Conservation (phyloP, 192 early-diverging fungal genomes). For the Gaertneriomyces semiglobifer region DNA sequence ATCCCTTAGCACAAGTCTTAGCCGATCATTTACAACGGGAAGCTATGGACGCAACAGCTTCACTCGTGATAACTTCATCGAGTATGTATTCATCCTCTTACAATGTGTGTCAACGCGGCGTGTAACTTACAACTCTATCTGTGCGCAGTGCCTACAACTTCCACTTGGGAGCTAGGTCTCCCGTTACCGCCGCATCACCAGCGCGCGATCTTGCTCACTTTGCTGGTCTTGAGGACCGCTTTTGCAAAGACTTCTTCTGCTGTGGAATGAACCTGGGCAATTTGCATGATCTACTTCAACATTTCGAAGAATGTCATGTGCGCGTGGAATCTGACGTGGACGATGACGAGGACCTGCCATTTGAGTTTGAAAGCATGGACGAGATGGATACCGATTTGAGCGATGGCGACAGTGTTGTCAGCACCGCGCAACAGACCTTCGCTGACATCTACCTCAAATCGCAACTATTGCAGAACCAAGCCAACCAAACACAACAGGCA, state of each 20-base stretch:
- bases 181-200: conserved; percentile 37
- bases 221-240: conserved; percentile 74
- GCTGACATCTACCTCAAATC: conserved; percentile 35
- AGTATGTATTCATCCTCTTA: conserved; percentile 8
- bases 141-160: conserved; percentile 25
- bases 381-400: conserved; percentile 45
- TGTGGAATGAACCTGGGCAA: conserved; percentile 85
- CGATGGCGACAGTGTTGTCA: conserved; percentile 25
- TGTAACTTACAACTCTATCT: background rate
- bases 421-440: conserved; percentile 3
- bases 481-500: conserved; percentile 10
- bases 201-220: conserved; percentile 46
- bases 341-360: conserved; percentile 63
- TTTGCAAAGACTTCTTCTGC: conserved; percentile 94
- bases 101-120: background rate
- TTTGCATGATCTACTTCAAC: conserved; percentile 92
- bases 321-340: conserved; percentile 80
- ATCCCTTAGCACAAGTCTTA: conserved; percentile 19
- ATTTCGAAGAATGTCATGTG: conserved; percentile 94
- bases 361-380: conserved; percentile 42
- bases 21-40: conserved; percentile 17
- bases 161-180: conserved; percentile 36
- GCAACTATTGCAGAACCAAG: conserved; percentile 13
- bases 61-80: conserved; percentile 15
- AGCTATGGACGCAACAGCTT: conserved; percentile 24